phyloP scores from a whole-genome alignment of 2,329 filamentous ascomycete species.

The Venturia aucupariae region DNA sequence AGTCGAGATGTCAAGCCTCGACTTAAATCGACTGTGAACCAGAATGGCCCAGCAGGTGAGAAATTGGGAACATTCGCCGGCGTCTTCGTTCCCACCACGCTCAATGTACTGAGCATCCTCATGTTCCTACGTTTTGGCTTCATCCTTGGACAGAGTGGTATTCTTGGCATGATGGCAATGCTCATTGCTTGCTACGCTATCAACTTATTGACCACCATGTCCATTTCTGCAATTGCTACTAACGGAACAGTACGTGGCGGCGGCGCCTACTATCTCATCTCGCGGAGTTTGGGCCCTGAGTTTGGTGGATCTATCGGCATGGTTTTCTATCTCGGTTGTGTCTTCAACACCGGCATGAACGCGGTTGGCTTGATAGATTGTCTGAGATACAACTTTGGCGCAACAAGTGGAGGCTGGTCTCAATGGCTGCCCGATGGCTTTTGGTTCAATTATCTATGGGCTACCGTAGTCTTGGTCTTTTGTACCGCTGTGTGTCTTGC shows the following conservation, averaged over 20 bases:
- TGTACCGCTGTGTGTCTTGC: conserved; percentile 71
- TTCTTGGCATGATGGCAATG: conserved; percentile 71
- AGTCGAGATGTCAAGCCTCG: conserved; percentile 3
- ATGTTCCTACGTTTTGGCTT: conserved; percentile 88
- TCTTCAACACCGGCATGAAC: conserved; percentile 80
- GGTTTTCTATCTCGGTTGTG: conserved; percentile 83
- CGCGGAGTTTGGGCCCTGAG: conserved; percentile 73
- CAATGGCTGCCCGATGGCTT: conserved; percentile 59
- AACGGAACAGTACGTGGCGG: conserved; percentile 84
- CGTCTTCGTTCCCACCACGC: conserved; percentile 75
- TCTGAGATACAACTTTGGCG: conserved; percentile 64
- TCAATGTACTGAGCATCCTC: conserved; percentile 82
- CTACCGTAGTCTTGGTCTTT: conserved; percentile 59
- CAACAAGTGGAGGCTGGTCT: conserved; percentile 44
- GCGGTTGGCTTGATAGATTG: conserved; percentile 80
- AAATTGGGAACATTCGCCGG: conserved; percentile 62
- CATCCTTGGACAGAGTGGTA: conserved; percentile 69
- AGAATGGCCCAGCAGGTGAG: neutral
- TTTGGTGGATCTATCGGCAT: conserved; percentile 84
- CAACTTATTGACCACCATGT: conserved; percentile 76
- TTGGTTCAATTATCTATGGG: conserved; percentile 69
- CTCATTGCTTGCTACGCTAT: conserved; percentile 69
- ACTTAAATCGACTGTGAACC: neutral
- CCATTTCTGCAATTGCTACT: conserved; percentile 78
- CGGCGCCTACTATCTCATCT: conserved; percentile 83